Evolutionary conservation across 805 yeast species (phyloP).

Genomic region (Kregervanrija fluxuum): DNA sequence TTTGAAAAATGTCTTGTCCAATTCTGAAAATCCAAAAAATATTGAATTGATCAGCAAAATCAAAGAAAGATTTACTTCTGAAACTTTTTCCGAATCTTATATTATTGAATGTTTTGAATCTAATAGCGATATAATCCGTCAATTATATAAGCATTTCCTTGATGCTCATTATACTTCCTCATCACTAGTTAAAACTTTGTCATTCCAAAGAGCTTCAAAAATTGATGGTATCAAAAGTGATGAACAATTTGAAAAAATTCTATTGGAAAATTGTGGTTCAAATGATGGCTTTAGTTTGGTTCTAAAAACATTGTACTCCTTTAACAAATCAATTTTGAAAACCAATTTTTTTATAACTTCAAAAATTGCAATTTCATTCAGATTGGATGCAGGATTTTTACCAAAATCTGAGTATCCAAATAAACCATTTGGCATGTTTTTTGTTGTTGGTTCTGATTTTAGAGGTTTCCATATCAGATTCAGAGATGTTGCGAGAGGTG

Average conservation of each 20-base stretch:
- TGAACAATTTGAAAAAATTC: slow-evolving; percentile 62
- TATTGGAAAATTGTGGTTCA: slow-evolving; percentile 66
- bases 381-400: slow-evolving; percentile 80
- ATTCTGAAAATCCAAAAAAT: slow-evolving; percentile 53
- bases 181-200: slow-evolving; percentile 66
- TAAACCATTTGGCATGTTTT: slow-evolving; percentile 89
- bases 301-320: slow-evolving; percentile 63
- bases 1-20: slow-evolving; percentile 50
- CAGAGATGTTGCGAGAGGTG: slow-evolving; percentile 97
- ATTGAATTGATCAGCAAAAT: slow-evolving; percentile 71
- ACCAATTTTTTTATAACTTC: slow-evolving; percentile 92
- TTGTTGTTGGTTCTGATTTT: slow-evolving; percentile 92
- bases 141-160: slow-evolving; percentile 86
- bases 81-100: slow-evolving; percentile 83
- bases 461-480: slow-evolving; percentile 96
- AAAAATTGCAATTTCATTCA: slow-evolving; percentile 90
- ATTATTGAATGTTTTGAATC: slow-evolving; percentile 70
- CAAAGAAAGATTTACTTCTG: slow-evolving; percentile 85
- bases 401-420: slow-evolving; percentile 87
- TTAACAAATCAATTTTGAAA: slow-evolving; percentile 82
- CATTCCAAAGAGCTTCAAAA: slow-evolving; percentile 79
- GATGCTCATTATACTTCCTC: slow-evolving; percentile 77
- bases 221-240: slow-evolving; percentile 69
- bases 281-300: slow-evolving; percentile 76
- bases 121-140: slow-evolving; percentile 66